A percentile compares a stretch with the other conserved stretches of the same genome.
phyloP scores from a whole-genome alignment of 1,284 basidiomycete species.

The Heterobasidion irregulare region DNA sequence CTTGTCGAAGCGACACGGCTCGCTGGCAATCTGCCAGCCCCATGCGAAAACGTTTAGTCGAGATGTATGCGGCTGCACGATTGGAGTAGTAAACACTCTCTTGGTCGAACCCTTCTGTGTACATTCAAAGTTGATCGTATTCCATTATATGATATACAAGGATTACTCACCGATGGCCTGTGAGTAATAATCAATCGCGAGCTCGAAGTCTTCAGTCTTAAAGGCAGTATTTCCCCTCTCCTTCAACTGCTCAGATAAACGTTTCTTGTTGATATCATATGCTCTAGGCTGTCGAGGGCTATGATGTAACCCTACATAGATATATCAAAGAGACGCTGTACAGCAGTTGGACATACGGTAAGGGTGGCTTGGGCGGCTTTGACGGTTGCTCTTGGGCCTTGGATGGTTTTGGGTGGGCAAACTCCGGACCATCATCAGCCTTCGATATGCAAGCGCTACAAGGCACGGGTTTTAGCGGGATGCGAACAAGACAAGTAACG shows the following conservation, averaged over 20 bases:
- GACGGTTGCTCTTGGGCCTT: background rate
- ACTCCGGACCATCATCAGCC: no score
- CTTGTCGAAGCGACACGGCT: slow-evolving; percentile 2
- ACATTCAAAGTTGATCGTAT: no score
- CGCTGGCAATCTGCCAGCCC: slow-evolving; percentile 11
- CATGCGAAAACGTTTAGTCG: slow-evolving; percentile 1
- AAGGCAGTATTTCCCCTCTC: background rate
- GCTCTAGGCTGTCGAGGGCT: background rate
- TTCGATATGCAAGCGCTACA: no score
- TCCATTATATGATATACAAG: background rate
- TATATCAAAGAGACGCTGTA: background rate
- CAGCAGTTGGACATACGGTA: background rate
- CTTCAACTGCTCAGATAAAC: background rate
- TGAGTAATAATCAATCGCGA: background rate
- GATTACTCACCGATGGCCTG: slow-evolving; percentile 10
- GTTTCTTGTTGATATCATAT: background rate
- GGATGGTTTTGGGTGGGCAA: no score
- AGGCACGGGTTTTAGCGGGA: no score
- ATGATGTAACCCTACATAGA: background rate
- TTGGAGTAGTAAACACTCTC: slow-evolving; percentile 1
- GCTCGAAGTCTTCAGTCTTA: background rate
- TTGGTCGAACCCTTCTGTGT: background rate
- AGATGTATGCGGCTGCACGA: slow-evolving; percentile 7
- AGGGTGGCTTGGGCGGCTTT: background rate
- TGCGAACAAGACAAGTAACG: no score